Evolutionary conservation across 202 grass and related monocot species (phyloP), one percentile per base, ranked within the genome.

Genomic region (Carex arenaria): DNA sequence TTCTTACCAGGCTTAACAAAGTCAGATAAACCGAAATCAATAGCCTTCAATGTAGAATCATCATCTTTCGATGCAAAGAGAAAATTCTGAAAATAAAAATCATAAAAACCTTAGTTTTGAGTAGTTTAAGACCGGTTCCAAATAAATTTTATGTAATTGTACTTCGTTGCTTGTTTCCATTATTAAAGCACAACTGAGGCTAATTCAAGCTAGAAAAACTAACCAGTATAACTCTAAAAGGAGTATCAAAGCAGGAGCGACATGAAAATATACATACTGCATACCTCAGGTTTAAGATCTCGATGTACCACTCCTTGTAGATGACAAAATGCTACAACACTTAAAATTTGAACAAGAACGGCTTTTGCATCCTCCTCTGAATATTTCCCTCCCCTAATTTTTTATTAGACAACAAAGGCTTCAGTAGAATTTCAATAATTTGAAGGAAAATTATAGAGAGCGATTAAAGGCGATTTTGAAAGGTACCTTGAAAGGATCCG

Each of bases 201-300:
- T 52, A 42, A 40, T 64, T 76, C 28, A 40, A 67, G 5, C 18
- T 38, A 43, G 7, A 79, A 55, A 47, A 79, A 11, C 47, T 66
- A 34, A 57, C 53, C 52, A 77, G 11, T 65, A 79, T 36, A 31
- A 73, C 86, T 78, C 49, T 34, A 32, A 84, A 83, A 54, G 57
- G 17, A 17, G 31, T 17, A 66, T 75, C 51, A 12, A 52, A 70
- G 7, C 15, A 77, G 73, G 8, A 60, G 31, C 26, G 54, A 6
- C 11, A 56, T 60, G 51, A 77, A 52, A 77, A 80, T 51, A 12
- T 49, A 45, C 65, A 49, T 82, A 26, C 31, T 80, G 2, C 59
- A 75, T 84, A 94, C 95, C 92, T 97, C 92, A 72, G 94, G 94
- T 85, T 97, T 97, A 85, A 93, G 89, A 92, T 97, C 94, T 67